Conservation (phyloP, 208 protist genomes). For the Crithidia acanthocephali region DNA sequence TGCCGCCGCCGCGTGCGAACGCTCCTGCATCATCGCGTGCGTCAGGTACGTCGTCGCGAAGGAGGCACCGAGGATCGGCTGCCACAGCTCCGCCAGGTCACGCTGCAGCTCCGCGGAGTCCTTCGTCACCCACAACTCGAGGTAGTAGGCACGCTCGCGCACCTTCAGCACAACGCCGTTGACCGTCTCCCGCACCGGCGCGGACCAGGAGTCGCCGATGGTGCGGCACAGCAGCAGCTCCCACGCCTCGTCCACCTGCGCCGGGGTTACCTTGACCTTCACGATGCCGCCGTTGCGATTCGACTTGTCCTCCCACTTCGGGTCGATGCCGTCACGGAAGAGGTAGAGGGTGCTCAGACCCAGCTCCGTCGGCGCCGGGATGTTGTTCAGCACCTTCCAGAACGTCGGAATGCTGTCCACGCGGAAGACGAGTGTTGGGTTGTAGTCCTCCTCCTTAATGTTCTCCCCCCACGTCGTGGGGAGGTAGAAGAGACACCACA, state of each 20-base stretch:
- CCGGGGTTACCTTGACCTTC: slow-evolving; percentile 49
- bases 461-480: slow-evolving; percentile 51
- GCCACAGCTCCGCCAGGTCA: slow-evolving; percentile 71
- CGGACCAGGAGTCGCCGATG: slow-evolving; percentile 85
- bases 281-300: slow-evolving; percentile 92
- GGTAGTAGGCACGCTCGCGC: slow-evolving; percentile 65
- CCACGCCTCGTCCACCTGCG: slow-evolving; percentile 78
- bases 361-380: slow-evolving; percentile 81
- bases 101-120: slow-evolving; percentile 58
- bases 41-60: slow-evolving; percentile 64
- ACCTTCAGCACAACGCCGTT: slow-evolving; percentile 88
- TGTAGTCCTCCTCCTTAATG: slow-evolving; percentile 79
- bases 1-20: slow-evolving; percentile 44
- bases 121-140: slow-evolving; percentile 87
- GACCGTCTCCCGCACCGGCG: slow-evolving; percentile 65
- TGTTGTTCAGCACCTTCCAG: slow-evolving; percentile 95
- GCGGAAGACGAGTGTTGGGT: slow-evolving; percentile 81
- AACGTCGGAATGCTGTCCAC: slow-evolving; percentile 86
- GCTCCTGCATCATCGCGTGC: slow-evolving; percentile 68
- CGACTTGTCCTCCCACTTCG: slow-evolving; percentile 95
- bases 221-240: slow-evolving; percentile 78
- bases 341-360: slow-evolving; percentile 92
- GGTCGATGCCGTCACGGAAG: slow-evolving; percentile 95
- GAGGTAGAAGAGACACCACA: slow-evolving; percentile 88
- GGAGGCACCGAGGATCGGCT: slow-evolving; percentile 51